phyloP scores from a whole-genome alignment of 148 eudicot species.

The Chenopodium quinoa region DNA sequence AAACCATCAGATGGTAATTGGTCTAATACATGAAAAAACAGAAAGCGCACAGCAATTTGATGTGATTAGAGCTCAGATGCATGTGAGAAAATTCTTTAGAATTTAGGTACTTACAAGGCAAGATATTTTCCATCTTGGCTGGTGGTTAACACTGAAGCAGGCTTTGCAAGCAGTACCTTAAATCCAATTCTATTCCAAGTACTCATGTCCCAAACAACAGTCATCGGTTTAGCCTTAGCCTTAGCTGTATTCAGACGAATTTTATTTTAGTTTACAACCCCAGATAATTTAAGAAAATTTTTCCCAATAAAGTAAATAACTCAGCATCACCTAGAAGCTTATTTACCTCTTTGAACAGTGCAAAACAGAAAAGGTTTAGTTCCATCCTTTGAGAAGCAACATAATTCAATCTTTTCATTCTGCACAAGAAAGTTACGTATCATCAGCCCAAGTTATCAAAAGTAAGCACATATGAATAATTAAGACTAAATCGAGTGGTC shows the following conservation, averaged over 20 bases:
- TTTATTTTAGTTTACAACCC: background rate
- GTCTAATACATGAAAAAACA: background rate
- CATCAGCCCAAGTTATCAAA: slow-evolving; percentile 23
- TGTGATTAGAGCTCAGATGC: background rate
- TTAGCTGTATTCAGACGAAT: slow-evolving; percentile 37
- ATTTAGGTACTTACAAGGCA: slow-evolving; percentile 63
- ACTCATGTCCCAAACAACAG: slow-evolving; percentile 91
- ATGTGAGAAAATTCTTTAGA: slow-evolving; percentile 5
- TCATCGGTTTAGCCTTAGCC: slow-evolving; percentile 53
- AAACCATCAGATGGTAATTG: background rate
- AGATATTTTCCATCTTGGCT: slow-evolving; percentile 96
- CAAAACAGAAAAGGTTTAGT: slow-evolving; percentile 94
- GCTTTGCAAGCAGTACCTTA: slow-evolving; percentile 67
- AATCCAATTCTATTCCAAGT: slow-evolving; percentile 89
- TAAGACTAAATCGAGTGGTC: background rate
- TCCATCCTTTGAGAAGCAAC: slow-evolving; percentile 96
- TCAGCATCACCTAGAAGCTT: background rate
- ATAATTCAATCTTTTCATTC: slow-evolving; percentile 89
- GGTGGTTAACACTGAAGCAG: slow-evolving; percentile 73
- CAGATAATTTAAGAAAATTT: background rate
- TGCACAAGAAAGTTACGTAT: slow-evolving; percentile 26
- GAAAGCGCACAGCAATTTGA: background rate
- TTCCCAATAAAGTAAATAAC: background rate
- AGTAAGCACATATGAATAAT: background rate
- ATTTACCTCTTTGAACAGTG: slow-evolving; percentile 70